A percentile compares a stretch with the other conserved stretches of the same genome.
Evolutionary conservation across 345 rosid species (phyloP).

Genomic region (Physaria fendleri): DNA sequence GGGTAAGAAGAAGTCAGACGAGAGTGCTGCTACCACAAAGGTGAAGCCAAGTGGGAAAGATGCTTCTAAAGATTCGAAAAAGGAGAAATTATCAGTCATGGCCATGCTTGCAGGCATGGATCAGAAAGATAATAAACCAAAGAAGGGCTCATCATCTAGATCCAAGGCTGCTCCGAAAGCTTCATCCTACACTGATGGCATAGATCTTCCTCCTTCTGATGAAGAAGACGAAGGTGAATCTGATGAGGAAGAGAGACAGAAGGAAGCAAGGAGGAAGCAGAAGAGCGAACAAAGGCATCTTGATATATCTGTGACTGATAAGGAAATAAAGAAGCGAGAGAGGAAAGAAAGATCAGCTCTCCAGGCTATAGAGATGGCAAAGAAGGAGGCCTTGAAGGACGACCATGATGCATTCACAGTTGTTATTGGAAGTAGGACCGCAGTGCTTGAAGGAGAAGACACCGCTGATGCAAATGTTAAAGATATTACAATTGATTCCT

Average conservation of each 20-base stretch:
- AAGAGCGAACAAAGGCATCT: slow-evolving; percentile 48
- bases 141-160: slow-evolving; percentile 63
- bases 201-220: slow-evolving; percentile 90
- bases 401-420: slow-evolving; percentile 96
- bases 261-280: slow-evolving; percentile 41
- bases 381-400: slow-evolving; percentile 76
- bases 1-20: slow-evolving; percentile 78
- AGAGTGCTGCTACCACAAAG: slow-evolving; percentile 39
- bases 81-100: slow-evolving; percentile 63
- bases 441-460: slow-evolving; percentile 87
- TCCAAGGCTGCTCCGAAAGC: slow-evolving; percentile 43
- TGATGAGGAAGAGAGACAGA: slow-evolving; percentile 32
- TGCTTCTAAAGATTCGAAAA: slow-evolving; percentile 45
- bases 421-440: slow-evolving; percentile 77
- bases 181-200: slow-evolving; percentile 64
- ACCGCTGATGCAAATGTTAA: slow-evolving; percentile 87
- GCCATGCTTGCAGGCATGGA: slow-evolving; percentile 88
- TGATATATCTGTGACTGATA: slow-evolving; percentile 54
- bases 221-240: slow-evolving; percentile 58
- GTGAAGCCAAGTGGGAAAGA: slow-evolving; percentile 51
- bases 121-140: slow-evolving; percentile 62
- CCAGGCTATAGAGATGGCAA: slow-evolving; percentile 49
- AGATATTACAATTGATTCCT: slow-evolving; percentile 73
- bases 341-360: slow-evolving; percentile 60
- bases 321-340: slow-evolving; percentile 79